Evolutionary conservation across 192 early-diverging fungal species (phyloP), one percentile per base, ranked within the genome.

Genomic region (Entomortierella beljakovae): DNA sequence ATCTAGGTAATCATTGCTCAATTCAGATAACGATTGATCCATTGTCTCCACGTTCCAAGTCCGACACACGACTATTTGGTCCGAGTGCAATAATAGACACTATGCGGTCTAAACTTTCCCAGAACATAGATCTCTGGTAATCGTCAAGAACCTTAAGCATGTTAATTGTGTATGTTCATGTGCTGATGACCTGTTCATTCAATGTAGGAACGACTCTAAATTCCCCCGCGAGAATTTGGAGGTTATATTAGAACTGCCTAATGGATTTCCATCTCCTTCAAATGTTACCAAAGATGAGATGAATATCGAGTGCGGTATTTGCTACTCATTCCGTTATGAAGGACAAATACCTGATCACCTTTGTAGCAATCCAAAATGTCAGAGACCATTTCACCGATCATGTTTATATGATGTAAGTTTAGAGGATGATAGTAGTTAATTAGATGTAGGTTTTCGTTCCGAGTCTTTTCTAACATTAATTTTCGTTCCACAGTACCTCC

Each of bases 281-380:
- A 65, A 23, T 23, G 62, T 46, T 8, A 57, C 35, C 29, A 79
- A 79, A 28, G 75, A 79, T n/a, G 67, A 69, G 15, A 64, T 79
- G 40, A 68, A 70, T 23, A 70, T 79, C 54, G 75, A 70, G 31
- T 79, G 75, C 33, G 75, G 75, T 0, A 79, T 79, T 49, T 79
- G 75, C 42, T 79, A 79, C 25, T 69, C 75, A 2, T 79, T 65
- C 34, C 66, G 75, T 0, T 79, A 34, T 28, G 75, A 79, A 6
- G 75, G 75, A 3, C 75, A 79, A 25, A 48, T 79, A 9, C 75
- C 75, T 11, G 68, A 79, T 48, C 75, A 79, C 26, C 50, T 79
- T 2, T 79, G 75, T 28, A 69, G 75, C 16, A 68, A 70, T 22
- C 15, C 26, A 0, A 79, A 79, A 51, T 79, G 75, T 25, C 75